Evolutionary conservation across 2,329 filamentous ascomycete species (phyloP).

Genomic region (Xylariaceae sp.): DNA sequence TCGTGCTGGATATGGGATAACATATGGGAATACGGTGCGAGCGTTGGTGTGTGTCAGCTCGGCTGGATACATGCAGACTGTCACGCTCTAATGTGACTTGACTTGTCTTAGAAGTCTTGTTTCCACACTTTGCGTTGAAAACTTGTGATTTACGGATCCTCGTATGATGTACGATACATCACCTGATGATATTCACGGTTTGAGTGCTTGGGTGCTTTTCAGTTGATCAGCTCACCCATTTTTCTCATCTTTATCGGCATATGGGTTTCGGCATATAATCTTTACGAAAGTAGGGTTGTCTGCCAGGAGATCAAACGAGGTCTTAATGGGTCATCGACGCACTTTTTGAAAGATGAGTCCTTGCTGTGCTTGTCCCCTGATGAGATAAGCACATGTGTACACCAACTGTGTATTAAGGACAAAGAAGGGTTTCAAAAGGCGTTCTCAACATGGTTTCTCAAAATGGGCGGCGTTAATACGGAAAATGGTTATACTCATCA

Average conservation of each 20-base stretch:
- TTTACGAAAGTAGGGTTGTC: no score
- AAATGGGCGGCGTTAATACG: no score
- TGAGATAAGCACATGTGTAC: no score
- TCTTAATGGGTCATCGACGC: no score
- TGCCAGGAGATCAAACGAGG: no score
- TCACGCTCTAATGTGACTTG: constrained; percentile 8
- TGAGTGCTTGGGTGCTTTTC: constrained; percentile 13
- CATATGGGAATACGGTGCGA: constrained; percentile 21
- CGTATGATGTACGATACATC: constrained; percentile 18
- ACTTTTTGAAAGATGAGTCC: no score
- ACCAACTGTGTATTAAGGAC: no score
- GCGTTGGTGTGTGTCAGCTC: constrained; percentile 28
- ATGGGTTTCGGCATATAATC: no score
- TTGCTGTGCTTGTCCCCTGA: no score
- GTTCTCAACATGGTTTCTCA: no score
- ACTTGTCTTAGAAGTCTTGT: constrained; percentile 14
- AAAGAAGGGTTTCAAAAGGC: no score
- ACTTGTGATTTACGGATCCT: constrained; percentile 16
- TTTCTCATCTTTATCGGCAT: constrained; percentile 13
- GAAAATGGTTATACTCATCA: no score
- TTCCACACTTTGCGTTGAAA: constrained; percentile 15
- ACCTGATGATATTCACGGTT: constrained; percentile 11
- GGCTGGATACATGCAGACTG: constrained; percentile 28
- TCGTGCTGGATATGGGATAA: constrained; percentile 27
- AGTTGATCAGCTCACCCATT: constrained; percentile 8